Conservation (phyloP, 345 rosid genomes). For the Rhodamnia rubescens region DNA sequence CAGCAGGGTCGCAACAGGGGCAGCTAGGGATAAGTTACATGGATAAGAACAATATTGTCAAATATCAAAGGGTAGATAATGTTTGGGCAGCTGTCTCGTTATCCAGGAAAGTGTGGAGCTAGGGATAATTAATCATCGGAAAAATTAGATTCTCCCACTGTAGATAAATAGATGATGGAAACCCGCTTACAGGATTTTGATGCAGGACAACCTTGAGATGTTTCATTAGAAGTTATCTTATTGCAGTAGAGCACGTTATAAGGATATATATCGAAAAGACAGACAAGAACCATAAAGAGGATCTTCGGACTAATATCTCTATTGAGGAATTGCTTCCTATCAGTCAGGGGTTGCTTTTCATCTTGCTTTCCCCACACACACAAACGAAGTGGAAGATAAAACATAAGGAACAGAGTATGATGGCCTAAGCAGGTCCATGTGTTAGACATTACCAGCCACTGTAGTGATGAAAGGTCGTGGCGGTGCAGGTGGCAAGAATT, state of each 20-base stretch:
- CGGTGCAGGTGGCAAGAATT: background rate
- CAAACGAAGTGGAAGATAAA: background rate
- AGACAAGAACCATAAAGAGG: background rate
- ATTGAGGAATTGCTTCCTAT: background rate
- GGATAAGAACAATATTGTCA: background rate
- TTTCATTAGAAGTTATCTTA: background rate
- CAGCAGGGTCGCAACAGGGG: fast-evolving
- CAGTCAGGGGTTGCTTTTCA: background rate
- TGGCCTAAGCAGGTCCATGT: background rate
- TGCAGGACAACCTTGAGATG: background rate
- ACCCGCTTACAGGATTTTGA: background rate
- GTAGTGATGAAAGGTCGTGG: background rate
- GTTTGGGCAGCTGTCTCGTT: background rate
- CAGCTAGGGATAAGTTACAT: background rate
- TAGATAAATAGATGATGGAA: background rate
- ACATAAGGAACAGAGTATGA: background rate
- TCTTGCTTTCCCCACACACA: background rate
- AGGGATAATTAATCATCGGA: background rate
- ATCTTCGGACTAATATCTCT: background rate
- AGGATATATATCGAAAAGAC: background rate
- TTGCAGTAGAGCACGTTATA: background rate
- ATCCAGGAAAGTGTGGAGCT: background rate
- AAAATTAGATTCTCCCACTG: background rate
- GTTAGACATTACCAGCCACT: background rate
- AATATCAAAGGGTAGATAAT: background rate